Evolutionary conservation across 2,329 filamentous ascomycete species (phyloP).

Genomic region (Fusarium paranaense): DNA sequence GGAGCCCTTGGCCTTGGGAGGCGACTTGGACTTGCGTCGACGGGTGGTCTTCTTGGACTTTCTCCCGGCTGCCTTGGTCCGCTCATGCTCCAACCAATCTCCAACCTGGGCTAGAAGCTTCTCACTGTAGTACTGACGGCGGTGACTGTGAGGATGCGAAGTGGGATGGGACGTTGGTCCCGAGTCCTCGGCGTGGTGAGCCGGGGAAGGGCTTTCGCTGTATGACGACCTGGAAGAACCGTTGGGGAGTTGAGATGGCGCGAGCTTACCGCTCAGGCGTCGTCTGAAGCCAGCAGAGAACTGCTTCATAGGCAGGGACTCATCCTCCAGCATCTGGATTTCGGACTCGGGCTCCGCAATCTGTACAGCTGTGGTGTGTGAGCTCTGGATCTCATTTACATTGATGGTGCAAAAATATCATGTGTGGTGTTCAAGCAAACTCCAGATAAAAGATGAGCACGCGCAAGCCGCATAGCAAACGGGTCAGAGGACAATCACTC

Average conservation of each 20-base stretch:
- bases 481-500: conserved; percentile 8
- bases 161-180: conserved; percentile 30
- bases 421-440: background rate
- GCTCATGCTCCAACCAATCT: conserved; percentile 87
- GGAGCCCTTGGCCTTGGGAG: conserved; percentile 42
- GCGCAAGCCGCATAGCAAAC: background rate
- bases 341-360: conserved; percentile 64
- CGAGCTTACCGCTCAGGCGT: conserved; percentile 49
- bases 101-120: conserved; percentile 79
- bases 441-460: background rate
- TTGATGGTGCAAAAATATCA: background rate
- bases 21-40: conserved; percentile 56
- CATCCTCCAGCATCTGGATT: conserved; percentile 47
- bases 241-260: conserved; percentile 44
- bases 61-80: conserved; percentile 68
- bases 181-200: conserved; percentile 46
- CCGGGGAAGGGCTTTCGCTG: conserved; percentile 46
- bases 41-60: conserved; percentile 53
- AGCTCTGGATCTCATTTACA: conserved; percentile 26
- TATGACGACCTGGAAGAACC: conserved; percentile 60
- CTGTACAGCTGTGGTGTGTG: conserved; percentile 60
- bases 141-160: conserved; percentile 46
- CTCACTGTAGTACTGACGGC: conserved; percentile 59
- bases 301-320: conserved; percentile 45
- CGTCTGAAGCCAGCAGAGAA: conserved; percentile 49